Evolutionary conservation across 1,284 basidiomycete genomes (phyloP).

Genomic region (Tausonia pullulans): DNA sequence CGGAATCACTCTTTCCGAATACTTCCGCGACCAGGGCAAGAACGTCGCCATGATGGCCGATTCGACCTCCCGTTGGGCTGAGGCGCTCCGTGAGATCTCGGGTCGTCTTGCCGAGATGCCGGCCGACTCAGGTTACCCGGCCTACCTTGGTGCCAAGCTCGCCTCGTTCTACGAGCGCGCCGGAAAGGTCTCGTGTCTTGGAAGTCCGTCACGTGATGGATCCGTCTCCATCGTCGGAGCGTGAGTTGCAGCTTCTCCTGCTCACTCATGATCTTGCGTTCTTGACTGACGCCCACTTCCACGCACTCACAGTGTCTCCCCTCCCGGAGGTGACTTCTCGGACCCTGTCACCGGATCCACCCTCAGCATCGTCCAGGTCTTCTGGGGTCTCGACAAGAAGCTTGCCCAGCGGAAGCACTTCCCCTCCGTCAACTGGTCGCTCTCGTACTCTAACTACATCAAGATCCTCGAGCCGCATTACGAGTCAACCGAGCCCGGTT

Average conservation of each 20-base stretch:
- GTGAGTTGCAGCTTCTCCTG: slow-evolving; percentile 43
- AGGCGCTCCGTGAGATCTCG: slow-evolving; percentile 97
- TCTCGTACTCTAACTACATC: slow-evolving; percentile 98
- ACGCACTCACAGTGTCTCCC: slow-evolving; percentile 59
- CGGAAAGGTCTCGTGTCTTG: slow-evolving; percentile 89
- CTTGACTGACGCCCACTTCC: background rate
- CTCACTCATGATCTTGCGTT: background rate
- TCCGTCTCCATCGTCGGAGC: slow-evolving; percentile 98
- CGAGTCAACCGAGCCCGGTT: slow-evolving; percentile 80
- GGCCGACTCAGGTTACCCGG: slow-evolving; percentile 97
- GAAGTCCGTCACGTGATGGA: slow-evolving; percentile 76
- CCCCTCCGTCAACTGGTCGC: slow-evolving; percentile 97
- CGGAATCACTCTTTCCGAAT: slow-evolving; percentile 97
- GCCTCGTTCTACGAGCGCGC: slow-evolving; percentile 98
- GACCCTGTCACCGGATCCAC: slow-evolving; percentile 97
- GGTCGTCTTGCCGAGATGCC: slow-evolving; percentile 99
- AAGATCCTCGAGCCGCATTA: slow-evolving; percentile 91
- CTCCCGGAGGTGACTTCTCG: slow-evolving; percentile 98
- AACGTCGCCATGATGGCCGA: slow-evolving; percentile 99
- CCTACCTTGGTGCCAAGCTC: slow-evolving; percentile 90
- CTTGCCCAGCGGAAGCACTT: slow-evolving; percentile 96
- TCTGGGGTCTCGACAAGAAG: slow-evolving; percentile 63
- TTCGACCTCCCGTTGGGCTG: slow-evolving; percentile 98
- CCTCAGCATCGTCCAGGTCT: slow-evolving; percentile 97
- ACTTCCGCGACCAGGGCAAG: slow-evolving; percentile 97